These are phyloP conservation scores for Nemania abortiva DNA, from an alignment of 2,329 filamentous ascomycete species.

Conservation along the genomic window DNA sequence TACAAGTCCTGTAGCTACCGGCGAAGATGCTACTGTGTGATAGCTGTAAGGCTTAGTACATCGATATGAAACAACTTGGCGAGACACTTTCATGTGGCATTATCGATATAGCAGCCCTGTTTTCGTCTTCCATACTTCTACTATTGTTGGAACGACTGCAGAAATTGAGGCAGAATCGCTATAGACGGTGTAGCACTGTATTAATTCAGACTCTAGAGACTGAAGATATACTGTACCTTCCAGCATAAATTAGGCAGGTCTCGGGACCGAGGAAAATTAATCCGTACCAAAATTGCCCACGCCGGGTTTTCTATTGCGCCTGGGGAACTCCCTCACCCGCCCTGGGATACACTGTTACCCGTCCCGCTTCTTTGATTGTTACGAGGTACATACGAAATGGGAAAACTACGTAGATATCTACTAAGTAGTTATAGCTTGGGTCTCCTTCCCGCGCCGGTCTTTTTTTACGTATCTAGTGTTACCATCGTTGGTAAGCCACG, in stretches of 20 bases:
- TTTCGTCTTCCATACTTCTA: neutral
- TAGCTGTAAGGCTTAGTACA: constrained; percentile 26
- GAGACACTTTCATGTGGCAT: neutral
- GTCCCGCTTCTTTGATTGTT: neutral
- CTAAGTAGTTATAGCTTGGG: constrained; percentile 27
- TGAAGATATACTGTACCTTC: neutral
- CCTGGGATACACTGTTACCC: constrained; percentile 9
- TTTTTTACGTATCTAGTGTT: constrained; percentile 11
- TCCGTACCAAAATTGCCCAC: constrained; percentile 5
- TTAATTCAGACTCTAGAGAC: neutral
- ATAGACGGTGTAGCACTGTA: neutral
- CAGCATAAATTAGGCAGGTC: no score
- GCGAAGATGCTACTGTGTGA: constrained; percentile 19
- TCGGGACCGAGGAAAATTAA: constrained; percentile 23
- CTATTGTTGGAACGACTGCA: no score
- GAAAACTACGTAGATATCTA: neutral
- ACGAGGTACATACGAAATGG: neutral
- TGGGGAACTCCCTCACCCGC: constrained; percentile 10
- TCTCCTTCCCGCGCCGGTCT: constrained; percentile 18
- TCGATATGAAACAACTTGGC: constrained; percentile 22
- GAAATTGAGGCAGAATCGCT: neutral
- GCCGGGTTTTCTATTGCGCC: constrained; percentile 19
- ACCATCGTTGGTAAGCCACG: constrained; percentile 26
- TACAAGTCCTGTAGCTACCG: neutral
- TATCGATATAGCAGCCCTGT: neutral